These are phyloP conservation scores for Sclerotiophoma versabilis DNA, from an alignment of 2,329 filamentous ascomycete species.

Conservation along the genomic window DNA sequence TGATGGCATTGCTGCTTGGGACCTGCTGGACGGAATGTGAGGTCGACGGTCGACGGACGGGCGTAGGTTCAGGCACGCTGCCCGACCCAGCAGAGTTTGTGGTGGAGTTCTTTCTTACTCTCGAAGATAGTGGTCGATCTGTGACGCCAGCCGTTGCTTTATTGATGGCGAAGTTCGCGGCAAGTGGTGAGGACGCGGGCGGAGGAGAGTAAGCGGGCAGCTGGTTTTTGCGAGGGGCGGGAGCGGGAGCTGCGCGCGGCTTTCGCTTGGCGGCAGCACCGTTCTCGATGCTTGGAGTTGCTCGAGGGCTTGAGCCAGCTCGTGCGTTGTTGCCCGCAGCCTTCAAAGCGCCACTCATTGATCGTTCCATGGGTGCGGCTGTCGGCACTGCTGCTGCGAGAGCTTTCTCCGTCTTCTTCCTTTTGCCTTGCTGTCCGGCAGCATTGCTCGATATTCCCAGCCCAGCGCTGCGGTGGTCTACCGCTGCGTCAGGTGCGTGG, in stretches of 20 bases:
- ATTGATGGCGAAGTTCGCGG: conserved; percentile 66
- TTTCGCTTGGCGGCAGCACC: conserved; percentile 66
- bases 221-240: conserved; percentile 76
- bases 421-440: conserved; percentile 67
- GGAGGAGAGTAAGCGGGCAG: conserved; percentile 70
- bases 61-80: conserved; percentile 54
- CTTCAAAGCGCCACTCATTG: conserved; percentile 65
- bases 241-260: conserved; percentile 70
- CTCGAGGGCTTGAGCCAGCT: conserved; percentile 66
- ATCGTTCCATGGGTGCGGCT: conserved; percentile 67
- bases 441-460: conserved; percentile 69
- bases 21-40: conserved; percentile 45
- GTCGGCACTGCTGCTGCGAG: conserved; percentile 42
- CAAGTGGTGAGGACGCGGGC: conserved; percentile 76
- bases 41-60: conserved; percentile 44
- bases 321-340: conserved; percentile 54
- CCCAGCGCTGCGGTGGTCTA: conserved; percentile 59
- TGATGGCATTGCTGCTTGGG: conserved; percentile 37
- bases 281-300: conserved; percentile 67
- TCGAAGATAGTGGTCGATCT: conserved; percentile 70
- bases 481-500: conserved; percentile 58
- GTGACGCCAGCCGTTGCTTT: conserved; percentile 58
- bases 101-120: conserved; percentile 76
- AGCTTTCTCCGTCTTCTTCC: conserved; percentile 79
- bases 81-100: conserved; percentile 55